Evolutionary conservation across 352 stramenopile species (phyloP).

Genomic region (Peronospora farinosa): DNA sequence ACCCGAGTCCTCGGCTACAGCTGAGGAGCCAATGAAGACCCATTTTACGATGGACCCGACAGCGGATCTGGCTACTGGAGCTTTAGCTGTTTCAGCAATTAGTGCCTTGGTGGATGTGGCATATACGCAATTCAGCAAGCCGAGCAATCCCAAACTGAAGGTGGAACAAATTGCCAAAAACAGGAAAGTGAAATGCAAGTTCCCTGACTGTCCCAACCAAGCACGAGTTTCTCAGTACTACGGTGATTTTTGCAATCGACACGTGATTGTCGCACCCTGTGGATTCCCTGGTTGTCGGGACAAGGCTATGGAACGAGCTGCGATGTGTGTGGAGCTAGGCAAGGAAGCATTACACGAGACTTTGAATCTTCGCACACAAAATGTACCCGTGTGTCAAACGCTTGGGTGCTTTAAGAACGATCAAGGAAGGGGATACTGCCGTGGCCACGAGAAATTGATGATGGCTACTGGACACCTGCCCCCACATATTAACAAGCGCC

Average conservation of each 20-base stretch:
- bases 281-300: constrained; percentile 82
- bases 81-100: too few relatives aligned
- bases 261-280: constrained; percentile 80
- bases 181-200: constrained; percentile 68
- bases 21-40: neutral
- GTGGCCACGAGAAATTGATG: constrained; percentile 79
- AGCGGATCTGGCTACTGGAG: too few relatives aligned
- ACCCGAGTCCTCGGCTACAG: neutral
- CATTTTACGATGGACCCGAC: too few relatives aligned
- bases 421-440: constrained; percentile 78
- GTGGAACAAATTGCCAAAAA: constrained; percentile 50
- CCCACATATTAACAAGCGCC: constrained; percentile 76
- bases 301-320: constrained; percentile 48
- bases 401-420: constrained; percentile 86
- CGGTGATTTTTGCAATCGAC: constrained; percentile 81
- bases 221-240: constrained; percentile 70
- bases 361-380: constrained; percentile 55
- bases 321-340: constrained; percentile 65
- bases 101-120: constrained; percentile 25
- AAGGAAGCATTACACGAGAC: constrained; percentile 70
- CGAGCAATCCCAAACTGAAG: constrained; percentile 44
- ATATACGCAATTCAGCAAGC: constrained; percentile 40
- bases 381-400: constrained; percentile 69
- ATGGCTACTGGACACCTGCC: too few relatives aligned
- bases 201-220: constrained; percentile 69